Evolutionary conservation across 2,329 filamentous ascomycete genomes (phyloP).

Genomic region (Aureobasidium sp.): DNA sequence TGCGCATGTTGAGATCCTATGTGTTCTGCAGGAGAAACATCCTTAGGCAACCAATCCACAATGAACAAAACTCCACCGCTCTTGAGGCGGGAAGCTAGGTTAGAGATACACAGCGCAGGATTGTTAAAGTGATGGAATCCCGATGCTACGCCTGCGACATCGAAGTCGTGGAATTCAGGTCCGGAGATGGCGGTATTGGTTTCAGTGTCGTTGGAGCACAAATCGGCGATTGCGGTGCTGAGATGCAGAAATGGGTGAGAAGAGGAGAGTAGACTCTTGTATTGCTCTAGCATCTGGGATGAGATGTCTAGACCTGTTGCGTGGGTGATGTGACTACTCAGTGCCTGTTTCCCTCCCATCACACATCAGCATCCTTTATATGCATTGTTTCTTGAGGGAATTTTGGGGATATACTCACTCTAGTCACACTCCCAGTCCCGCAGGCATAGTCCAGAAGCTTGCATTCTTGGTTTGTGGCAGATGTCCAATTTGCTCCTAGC

Average conservation of each 20-base stretch:
- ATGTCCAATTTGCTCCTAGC: slow-evolving; percentile 22
- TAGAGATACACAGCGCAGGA: slow-evolving; percentile 19
- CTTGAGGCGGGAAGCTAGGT: slow-evolving; percentile 21
- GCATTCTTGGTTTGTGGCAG: slow-evolving; percentile 11
- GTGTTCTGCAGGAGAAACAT: background rate
- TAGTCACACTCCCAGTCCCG: slow-evolving; percentile 26
- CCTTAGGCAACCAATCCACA: slow-evolving; percentile 23
- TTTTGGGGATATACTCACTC: background rate
- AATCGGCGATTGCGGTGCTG: slow-evolving; percentile 26
- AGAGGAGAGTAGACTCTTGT: slow-evolving; percentile 21
- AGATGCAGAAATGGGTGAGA: slow-evolving; percentile 4
- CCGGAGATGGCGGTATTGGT: slow-evolving; percentile 17
- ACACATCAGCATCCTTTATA: background rate
- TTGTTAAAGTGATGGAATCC: slow-evolving; percentile 39
- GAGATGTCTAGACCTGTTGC: slow-evolving; percentile 26
- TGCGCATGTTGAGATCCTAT: background rate
- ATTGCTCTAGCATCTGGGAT: slow-evolving; percentile 23
- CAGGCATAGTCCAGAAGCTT: slow-evolving; percentile 27
- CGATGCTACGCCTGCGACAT: slow-evolving; percentile 34
- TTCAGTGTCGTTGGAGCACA: slow-evolving; percentile 24
- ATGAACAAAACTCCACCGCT: slow-evolving; percentile 22
- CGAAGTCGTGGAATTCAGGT: slow-evolving; percentile 29
- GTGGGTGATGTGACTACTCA: slow-evolving; percentile 21
- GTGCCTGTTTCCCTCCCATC: slow-evolving; percentile 14
- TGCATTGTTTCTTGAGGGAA: no score